phyloP scores from a whole-genome alignment of 148 eudicot genomes.

The Vaccinium macrocarpon region DNA sequence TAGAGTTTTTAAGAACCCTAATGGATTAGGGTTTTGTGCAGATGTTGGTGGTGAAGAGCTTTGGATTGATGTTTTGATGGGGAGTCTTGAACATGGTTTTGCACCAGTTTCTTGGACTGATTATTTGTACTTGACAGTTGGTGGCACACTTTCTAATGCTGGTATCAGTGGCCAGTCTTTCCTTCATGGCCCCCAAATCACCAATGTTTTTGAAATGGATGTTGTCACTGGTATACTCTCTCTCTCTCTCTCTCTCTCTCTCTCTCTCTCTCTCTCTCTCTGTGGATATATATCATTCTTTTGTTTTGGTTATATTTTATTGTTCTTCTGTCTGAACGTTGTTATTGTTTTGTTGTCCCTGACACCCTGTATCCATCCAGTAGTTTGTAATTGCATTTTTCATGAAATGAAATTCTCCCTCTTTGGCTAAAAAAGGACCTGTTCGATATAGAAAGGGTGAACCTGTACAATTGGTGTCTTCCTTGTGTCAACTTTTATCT shows the following conservation, averaged over 20 bases:
- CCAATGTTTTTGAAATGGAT: conserved; percentile 73
- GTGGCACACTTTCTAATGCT: conserved; percentile 89
- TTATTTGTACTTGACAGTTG: conserved; percentile 76
- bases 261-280: neutral
- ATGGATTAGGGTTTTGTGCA: conserved; percentile 40
- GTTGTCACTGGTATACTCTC: conserved; percentile 64
- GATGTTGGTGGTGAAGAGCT: conserved; percentile 78
- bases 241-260: conserved; percentile 5
- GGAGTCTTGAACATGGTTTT: conserved; percentile 51
- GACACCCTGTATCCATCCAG: too few relatives aligned
- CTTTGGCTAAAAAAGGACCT: neutral
- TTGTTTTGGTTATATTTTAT: too few relatives aligned
- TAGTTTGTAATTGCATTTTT: too few relatives aligned
- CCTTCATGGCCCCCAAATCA: conserved; percentile 77
- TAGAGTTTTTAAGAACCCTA: conserved; percentile 45
- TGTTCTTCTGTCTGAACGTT: too few relatives aligned
- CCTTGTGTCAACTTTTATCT: neutral
- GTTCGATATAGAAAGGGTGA: neutral
- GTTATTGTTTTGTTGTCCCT: too few relatives aligned
- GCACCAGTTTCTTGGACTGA: conserved; percentile 94
- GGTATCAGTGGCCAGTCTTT: conserved; percentile 91
- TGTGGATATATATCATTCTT: too few relatives aligned
- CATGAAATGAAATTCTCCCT: too few relatives aligned
- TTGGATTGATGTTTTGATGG: conserved; percentile 72
- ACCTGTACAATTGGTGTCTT: neutral